Base-by-base conservation (phyloP, 129 eudicot genomes). In the Saposhnikovia divaricata region DNA sequence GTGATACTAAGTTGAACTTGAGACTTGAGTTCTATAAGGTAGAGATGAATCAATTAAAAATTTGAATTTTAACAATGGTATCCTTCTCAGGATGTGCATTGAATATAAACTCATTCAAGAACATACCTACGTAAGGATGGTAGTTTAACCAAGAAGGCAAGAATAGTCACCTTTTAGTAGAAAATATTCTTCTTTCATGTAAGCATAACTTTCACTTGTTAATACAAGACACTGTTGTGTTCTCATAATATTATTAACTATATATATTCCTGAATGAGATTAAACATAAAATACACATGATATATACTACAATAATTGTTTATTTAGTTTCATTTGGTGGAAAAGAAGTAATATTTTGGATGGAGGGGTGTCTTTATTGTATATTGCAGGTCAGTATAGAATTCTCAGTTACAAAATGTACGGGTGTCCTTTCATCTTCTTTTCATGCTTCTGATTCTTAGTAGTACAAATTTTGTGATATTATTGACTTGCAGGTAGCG, bases 401-500 rank as follows among this genome's bases (percentile, higher is more conserved):
- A 68, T 68, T 68, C 73, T n/a, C 42, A 68, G 37, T 12, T 66
- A 13, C 73, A 68, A 31, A 31, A 31, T 34, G 7, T 66, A 66
- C 72, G 0, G 8, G 23, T 34, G 73, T 28, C 40, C 23, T 68
- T 66, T 68, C 10, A 3, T 68, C 21, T 68, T 34, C 9, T 19
- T 14, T 19, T 63, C 37, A 63, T 63, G 18, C 38, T 63, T 63
- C 38, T 3, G 4, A 25, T 61, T 63, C 38, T 63, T 68, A 31
- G 23, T 66, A 28, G 11, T 66, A 28, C 6, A 27, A 63, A 13
- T 68, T 68, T 68, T 31, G 6, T 13, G 39, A 71, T 71, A 71
- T 37, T 74, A 71, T 77, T 46, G 77, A 84, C 72, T 45, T 87
- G 88, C 89, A 95, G 98, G 98, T 83, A 90, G 85, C 74, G 97